Conservation (phyloP, 2,329 filamentous ascomycete species). For the Aquanectria penicillioides region DNA sequence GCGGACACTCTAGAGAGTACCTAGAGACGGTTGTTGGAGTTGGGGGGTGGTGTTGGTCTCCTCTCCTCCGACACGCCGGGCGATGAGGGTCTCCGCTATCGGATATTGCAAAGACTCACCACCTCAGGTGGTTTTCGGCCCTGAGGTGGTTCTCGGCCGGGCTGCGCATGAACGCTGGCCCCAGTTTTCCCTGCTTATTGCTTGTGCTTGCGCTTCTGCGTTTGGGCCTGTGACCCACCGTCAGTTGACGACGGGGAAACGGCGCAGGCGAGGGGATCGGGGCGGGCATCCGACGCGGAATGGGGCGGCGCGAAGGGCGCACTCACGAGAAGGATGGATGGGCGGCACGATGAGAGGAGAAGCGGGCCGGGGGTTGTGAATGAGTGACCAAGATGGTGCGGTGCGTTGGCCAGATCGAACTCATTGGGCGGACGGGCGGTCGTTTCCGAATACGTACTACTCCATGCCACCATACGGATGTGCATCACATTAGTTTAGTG, state of each 20-base stretch:
- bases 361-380: not conserved
- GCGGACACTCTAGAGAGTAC: too few species aligned
- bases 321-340: not conserved
- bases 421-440: too few species aligned
- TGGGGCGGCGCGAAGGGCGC: not conserved
- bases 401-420: not conserved
- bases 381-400: not conserved
- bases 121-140: not conserved
- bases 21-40: too few species aligned
- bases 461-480: too few species aligned
- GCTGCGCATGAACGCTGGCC: conserved; percentile 7
- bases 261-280: not conserved
- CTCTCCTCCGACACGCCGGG: not conserved
- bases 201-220: too few species aligned
- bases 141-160: not conserved
- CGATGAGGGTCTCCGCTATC: conserved; percentile 21
- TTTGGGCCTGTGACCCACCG: too few species aligned
- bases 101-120: conserved; percentile 4
- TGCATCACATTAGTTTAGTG: too few species aligned
- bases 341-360: too few species aligned
- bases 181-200: too few species aligned
- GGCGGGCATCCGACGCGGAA: not conserved
- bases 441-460: too few species aligned
- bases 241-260: not conserved
- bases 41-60: too few species aligned